A percentile compares a stretch with the other conserved stretches of the same genome.
Conservation (phyloP, 495 filamentous ascomycete species). For the Physcia stellaris region DNA sequence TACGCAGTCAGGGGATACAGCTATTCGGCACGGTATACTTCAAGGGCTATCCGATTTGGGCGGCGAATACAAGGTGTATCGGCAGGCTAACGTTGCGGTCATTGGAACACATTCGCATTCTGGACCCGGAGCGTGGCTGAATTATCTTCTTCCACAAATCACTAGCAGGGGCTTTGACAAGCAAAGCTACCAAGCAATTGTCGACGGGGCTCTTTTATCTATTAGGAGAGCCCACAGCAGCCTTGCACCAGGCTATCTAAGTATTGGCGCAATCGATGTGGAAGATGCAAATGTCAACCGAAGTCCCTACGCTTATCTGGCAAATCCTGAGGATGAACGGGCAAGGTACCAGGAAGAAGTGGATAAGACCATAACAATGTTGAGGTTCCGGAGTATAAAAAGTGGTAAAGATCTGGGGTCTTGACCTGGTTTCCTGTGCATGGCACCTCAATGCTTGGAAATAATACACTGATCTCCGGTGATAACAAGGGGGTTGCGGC, state of each 20-base stretch:
- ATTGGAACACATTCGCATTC: constrained; percentile 92
- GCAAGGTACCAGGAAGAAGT: constrained; percentile 60
- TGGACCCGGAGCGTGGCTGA: constrained; percentile 86
- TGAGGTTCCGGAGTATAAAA: constrained; percentile 62
- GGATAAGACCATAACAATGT: constrained; percentile 73
- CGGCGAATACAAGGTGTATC: constrained; percentile 56
- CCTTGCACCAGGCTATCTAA: constrained; percentile 56
- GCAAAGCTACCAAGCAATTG: constrained; percentile 80
- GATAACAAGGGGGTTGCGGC: constrained; percentile 97
- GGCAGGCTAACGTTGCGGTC: constrained; percentile 73
- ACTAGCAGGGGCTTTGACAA: constrained; percentile 80
- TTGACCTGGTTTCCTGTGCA: constrained; percentile 92
- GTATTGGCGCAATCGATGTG: constrained; percentile 59
- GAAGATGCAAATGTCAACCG: constrained; percentile 80
- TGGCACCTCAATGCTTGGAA: constrained; percentile 81
- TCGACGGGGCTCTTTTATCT: constrained; percentile 71
- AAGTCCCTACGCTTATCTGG: constrained; percentile 80
- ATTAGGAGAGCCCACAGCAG: constrained; percentile 72
- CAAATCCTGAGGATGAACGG: constrained; percentile 73
- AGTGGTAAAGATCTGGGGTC: constrained; percentile 61
- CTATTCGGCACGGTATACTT: constrained; percentile 73
- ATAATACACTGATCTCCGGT: constrained; percentile 83
- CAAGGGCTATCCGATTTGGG: constrained; percentile 55
- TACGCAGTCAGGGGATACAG: constrained; percentile 82
- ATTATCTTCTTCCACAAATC: constrained; percentile 90